A percentile compares a stretch with the other conserved stretches of the same genome.
phyloP scores from a whole-genome alignment of 1,284 basidiomycete species.

The Mycena citricolor region DNA sequence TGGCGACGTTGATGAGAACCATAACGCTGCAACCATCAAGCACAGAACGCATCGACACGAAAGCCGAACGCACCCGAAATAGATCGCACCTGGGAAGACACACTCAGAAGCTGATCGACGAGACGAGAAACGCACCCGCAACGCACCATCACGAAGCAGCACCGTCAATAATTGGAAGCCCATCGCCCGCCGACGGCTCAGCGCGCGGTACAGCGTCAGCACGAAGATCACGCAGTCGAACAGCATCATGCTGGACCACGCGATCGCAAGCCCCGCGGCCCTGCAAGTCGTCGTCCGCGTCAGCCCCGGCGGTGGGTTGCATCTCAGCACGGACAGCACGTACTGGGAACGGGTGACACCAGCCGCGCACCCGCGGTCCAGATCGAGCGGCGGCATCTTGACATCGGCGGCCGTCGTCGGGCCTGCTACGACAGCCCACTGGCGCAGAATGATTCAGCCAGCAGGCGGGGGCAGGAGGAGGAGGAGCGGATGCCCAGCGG shows the following conservation, averaged over 20 bases:
- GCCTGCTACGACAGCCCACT: no score
- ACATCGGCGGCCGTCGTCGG: no score
- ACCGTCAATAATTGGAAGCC: constrained; percentile 1
- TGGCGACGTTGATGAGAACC: constrained; percentile 11
- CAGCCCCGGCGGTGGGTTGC: no score
- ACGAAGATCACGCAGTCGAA: constrained; percentile 19
- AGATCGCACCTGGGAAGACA: constrained; percentile 6
- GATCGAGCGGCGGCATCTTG: no score
- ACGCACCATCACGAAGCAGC: constrained; percentile 8
- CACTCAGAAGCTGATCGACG: background rate
- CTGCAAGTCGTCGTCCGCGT: background rate
- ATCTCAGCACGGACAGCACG: background rate
- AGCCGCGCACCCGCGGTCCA: constrained; percentile 5
- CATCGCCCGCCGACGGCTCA: background rate
- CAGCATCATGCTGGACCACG: constrained; percentile 11
- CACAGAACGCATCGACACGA: background rate
- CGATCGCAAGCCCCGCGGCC: constrained; percentile 5
- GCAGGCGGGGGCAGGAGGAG: background rate
- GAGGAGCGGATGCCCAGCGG: no score
- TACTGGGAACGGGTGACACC: constrained; percentile 2
- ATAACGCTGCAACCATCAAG: constrained; percentile 7
- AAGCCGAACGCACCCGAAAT: constrained; percentile 11
- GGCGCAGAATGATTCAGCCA: constrained; percentile 2
- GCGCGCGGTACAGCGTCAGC: constrained; percentile 12
- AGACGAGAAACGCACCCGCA: no score